These are phyloP conservation scores for Teratosphaeriaceae sp. DNA, from an alignment of 2,329 filamentous ascomycete genomes.

Conservation along the genomic window DNA sequence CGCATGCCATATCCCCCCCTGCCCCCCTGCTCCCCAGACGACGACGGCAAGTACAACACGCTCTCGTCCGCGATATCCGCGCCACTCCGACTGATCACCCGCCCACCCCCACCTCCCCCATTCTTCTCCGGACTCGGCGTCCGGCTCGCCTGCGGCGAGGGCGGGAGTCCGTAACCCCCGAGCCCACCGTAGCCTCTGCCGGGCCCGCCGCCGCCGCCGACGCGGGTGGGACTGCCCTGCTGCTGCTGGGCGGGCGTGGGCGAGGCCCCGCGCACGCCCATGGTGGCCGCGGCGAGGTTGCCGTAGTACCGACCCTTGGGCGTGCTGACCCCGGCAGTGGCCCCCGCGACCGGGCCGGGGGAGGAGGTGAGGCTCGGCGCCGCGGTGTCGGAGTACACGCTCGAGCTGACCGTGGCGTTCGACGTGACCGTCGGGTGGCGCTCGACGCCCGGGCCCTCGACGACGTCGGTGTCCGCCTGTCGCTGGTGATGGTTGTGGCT, in stretches of 20 bases:
- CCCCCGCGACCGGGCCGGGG: no score
- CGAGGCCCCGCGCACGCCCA: slow-evolving; percentile 10
- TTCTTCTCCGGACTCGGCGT: slow-evolving; percentile 17
- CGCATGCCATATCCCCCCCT: slow-evolving; percentile 19
- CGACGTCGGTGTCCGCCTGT: slow-evolving; percentile 6
- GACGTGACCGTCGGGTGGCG: slow-evolving; percentile 27
- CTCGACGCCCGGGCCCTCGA: slow-evolving; percentile 16
- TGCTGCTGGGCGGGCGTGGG: slow-evolving; percentile 24
- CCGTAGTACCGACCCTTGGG: slow-evolving; percentile 42
- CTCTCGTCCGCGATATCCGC: slow-evolving; percentile 38
- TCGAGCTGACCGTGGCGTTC: slow-evolving; percentile 22
- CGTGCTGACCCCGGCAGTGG: no score
- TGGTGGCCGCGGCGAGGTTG: slow-evolving; percentile 38
- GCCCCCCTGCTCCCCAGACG: no score
- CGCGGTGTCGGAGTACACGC: slow-evolving; percentile 29
- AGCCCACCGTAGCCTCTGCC: not conserved
- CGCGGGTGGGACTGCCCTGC: not conserved
- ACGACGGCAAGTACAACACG: slow-evolving; percentile 17
- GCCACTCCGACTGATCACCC: slow-evolving; percentile 42
- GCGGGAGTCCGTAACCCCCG: slow-evolving; percentile 14
- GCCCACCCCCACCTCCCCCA: slow-evolving; percentile 5
- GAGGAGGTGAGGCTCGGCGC: slow-evolving; percentile 19
- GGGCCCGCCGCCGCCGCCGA: not conserved
- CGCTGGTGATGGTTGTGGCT: no score
- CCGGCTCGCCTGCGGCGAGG: slow-evolving; percentile 13